A percentile compares a stretch with the other conserved stretches of the same genome.
These are phyloP conservation scores for Agastache rugosa DNA, from an alignment of 257 asterid genomes.

Conservation along the genomic window DNA sequence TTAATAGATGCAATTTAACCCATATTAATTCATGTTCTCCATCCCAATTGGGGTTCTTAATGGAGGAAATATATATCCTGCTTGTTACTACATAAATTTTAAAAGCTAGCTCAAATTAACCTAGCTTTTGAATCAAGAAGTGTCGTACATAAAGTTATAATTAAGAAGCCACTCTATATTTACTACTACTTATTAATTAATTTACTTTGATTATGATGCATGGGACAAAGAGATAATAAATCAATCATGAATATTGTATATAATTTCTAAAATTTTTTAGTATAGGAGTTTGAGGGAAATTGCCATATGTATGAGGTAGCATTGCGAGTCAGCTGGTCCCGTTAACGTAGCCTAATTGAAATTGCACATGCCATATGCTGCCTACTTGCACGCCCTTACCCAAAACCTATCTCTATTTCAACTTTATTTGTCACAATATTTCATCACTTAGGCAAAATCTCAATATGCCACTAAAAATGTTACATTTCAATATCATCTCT, in stretches of 20 bases:
- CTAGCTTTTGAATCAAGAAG: too few relatives aligned
- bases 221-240: not conserved
- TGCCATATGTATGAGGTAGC: slow-evolving; percentile 34
- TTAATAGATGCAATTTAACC: too few relatives aligned
- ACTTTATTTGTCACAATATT: slow-evolving; percentile 26
- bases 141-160: too few relatives aligned
- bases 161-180: too few relatives aligned
- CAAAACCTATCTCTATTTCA: slow-evolving; percentile 28
- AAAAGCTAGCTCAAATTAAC: too few relatives aligned
- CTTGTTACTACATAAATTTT: too few relatives aligned
- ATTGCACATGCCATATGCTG: slow-evolving; percentile 61
- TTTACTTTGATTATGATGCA: not conserved
- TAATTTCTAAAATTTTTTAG: not conserved
- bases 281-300: not conserved
- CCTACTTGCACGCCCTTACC: slow-evolving; percentile 27
- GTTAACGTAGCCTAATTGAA: slow-evolving; percentile 32
- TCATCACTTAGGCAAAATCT: slow-evolving; percentile 14
- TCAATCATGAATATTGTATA: too few relatives aligned
- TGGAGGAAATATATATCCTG: too few relatives aligned
- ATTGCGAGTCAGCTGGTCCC: slow-evolving; percentile 61
- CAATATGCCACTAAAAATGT: not conserved
- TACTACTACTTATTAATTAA: too few relatives aligned
- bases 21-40: too few relatives aligned
- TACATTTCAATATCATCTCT: not conserved
- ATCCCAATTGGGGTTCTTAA: too few relatives aligned